Evolutionary conservation across 495 filamentous ascomycete genomes (phyloP).

Genomic region (Hypomontagnella monticulosa): DNA sequence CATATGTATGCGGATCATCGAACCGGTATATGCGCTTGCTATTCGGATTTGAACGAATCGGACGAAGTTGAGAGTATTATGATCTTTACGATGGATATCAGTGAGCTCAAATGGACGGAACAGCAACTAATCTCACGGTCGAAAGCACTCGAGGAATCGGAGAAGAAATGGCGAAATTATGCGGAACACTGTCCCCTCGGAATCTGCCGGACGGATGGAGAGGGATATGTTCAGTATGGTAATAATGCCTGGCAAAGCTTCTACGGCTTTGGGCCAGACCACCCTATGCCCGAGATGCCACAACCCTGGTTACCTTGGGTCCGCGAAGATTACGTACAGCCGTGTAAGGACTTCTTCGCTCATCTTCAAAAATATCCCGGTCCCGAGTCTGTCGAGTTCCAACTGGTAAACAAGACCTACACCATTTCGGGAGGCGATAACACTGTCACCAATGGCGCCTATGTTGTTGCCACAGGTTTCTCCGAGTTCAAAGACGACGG

Average conservation of each 20-base stretch:
- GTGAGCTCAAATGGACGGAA: constrained; percentile 58
- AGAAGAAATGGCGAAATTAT: constrained; percentile 72
- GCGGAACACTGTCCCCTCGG: constrained; percentile 74
- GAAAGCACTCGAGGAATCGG: constrained; percentile 67
- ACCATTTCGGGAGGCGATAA: constrained; percentile 32
- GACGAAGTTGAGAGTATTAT: constrained; percentile 42
- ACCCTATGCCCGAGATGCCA: not conserved
- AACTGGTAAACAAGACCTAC: constrained; percentile 27
- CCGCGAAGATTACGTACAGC: constrained; percentile 25
- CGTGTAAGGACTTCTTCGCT: constrained; percentile 25
- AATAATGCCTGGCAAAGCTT: constrained; percentile 70
- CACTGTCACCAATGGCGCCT: constrained; percentile 31
- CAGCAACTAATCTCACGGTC: constrained; percentile 34
- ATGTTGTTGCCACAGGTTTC: constrained; percentile 28
- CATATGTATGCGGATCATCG: constrained; percentile 36
- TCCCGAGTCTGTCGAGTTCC: constrained; percentile 36
- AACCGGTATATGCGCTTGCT: constrained; percentile 41
- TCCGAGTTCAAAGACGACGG: constrained; percentile 50
- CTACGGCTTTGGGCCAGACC: constrained; percentile 13
- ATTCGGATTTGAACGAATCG: constrained; percentile 44
- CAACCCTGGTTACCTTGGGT: constrained; percentile 37
- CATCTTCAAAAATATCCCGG: constrained; percentile 13
- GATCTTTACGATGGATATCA: constrained; percentile 55
- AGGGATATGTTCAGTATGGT: constrained; percentile 68
- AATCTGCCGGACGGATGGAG: constrained; percentile 70